Evolutionary conservation across 139 green algal genomes (phyloP), one percentile per base, ranked within the genome.

Genomic region (Chlamydomonas schloesseri): DNA sequence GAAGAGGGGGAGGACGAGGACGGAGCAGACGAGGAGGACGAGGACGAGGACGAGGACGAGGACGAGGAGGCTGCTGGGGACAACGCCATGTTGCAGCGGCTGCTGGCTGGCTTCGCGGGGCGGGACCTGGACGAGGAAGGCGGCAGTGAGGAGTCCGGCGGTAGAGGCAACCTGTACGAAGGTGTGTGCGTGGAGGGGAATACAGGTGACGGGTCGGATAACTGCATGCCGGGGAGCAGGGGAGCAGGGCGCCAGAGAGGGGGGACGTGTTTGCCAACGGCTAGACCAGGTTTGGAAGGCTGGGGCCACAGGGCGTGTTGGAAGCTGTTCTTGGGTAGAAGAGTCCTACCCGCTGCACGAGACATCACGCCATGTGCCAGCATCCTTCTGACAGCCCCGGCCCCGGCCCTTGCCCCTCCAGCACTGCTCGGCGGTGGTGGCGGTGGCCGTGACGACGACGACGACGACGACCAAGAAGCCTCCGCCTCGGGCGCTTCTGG

Each of bases 41-140:
- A 77, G 67, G 47, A 57, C 11, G 31, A 34, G n/a, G 68, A 46
- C 21, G 58, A 31, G 26, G 57, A 31, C 8, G 46, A 68, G 64
- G 64, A 75, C 34, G 78, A 84, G 78, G 62, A 73, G 62, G 64
- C 36, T 17, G 28, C 28, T n/a, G 64, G 31, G 5, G 79, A 85
- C 50, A 33, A 24, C 20, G 79, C 79, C 11, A 76, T 85, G 79
- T 47, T 85, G 33, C 47, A 50, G n/a, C 65, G 79, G 47, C 67
- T 85, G 64, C 79, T 85, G 47, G 50, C 50, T 5, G 79, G 79
- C 79, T 85, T 85, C 20, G 65, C 79, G n/a, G 65, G 79, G 14
- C 65, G 79, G 4, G 67, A 76, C 50, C 47, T 85, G 79, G 79
- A 75, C 3, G 79, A 64, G 65, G 47, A 3, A 3, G 79, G 42